A percentile compares a stretch with the other conserved stretches of the same genome.
phyloP scores from a whole-genome alignment of 345 rosid species.

The Gossypium stocksii region DNA sequence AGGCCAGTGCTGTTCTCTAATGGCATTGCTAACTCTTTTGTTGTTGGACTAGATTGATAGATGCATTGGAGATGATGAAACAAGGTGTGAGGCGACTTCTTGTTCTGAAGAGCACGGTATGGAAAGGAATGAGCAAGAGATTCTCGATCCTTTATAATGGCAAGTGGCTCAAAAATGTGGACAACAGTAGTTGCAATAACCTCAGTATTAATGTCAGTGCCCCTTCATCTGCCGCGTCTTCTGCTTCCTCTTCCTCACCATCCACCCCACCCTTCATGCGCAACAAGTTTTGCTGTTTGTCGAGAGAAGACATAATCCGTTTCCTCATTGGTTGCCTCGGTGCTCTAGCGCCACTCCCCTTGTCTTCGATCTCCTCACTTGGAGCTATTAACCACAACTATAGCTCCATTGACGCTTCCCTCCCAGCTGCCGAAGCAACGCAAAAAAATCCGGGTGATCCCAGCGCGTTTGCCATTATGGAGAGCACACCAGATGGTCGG shows the following conservation, averaged over 20 bases:
- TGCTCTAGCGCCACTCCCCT: conserved; percentile 92
- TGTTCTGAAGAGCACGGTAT: neutral
- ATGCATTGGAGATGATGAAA: conserved; percentile 1
- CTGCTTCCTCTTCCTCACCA: neutral
- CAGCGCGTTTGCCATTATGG: conserved; percentile 71
- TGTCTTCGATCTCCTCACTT: conserved; percentile 65
- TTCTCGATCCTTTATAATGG: neutral
- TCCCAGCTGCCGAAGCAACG: conserved; percentile 64
- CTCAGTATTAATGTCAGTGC: neutral
- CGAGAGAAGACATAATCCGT: conserved; percentile 88
- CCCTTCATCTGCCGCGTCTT: neutral
- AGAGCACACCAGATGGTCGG: conserved; percentile 51
- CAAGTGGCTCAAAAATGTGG: neutral
- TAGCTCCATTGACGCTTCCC: conserved; percentile 56
- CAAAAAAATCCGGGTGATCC: conserved; percentile 56
- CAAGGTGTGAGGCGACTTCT: conserved; percentile 6
- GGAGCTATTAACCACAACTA: conserved; percentile 67
- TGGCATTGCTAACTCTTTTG: neutral
- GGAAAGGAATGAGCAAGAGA: conserved; percentile 3
- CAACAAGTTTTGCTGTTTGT: conserved; percentile 71
- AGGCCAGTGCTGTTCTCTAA: neutral
- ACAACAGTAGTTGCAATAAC: neutral
- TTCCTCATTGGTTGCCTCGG: conserved; percentile 95
- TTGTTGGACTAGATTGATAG: neutral
- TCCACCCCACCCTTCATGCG: neutral